These are phyloP conservation scores for Phytophthora melonis DNA, from an alignment of 352 stramenopile species.

Conservation along the genomic window DNA sequence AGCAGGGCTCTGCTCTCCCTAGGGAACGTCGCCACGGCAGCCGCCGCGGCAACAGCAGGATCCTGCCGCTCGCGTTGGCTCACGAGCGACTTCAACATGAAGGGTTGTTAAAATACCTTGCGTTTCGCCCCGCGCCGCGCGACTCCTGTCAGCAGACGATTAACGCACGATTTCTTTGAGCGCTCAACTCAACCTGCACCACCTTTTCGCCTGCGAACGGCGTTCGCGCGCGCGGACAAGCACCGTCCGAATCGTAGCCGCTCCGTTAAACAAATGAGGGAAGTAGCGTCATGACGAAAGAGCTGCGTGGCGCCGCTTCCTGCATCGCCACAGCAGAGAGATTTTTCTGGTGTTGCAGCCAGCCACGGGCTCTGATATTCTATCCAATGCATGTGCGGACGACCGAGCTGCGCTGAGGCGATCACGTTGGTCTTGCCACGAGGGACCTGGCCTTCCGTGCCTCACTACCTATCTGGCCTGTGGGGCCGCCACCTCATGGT, in stretches of 20 bases:
- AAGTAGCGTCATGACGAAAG: neutral
- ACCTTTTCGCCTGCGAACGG: neutral
- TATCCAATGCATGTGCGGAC: no score
- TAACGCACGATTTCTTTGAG: conserved; percentile 10
- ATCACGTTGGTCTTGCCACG: no score
- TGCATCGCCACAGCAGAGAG: no score
- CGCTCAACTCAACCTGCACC: neutral
- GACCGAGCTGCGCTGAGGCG: no score
- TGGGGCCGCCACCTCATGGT: neutral
- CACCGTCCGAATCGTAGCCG: conserved; percentile 1
- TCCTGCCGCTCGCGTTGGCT: conserved; percentile 3
- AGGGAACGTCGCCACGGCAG: no score
- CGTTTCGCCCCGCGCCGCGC: conserved; percentile 32
- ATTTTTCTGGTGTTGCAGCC: neutral
- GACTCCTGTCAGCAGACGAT: conserved; percentile 19
- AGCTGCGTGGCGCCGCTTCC: no score
- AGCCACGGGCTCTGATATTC: neutral
- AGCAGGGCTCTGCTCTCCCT: no score
- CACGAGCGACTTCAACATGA: conserved; percentile 36
- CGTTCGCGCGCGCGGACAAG: neutral
- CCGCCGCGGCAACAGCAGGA: neutral
- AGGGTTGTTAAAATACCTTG: conserved; percentile 38
- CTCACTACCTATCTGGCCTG: neutral
- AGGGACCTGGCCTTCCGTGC: neutral
- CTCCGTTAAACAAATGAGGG: neutral